These are phyloP conservation scores for Didymella keratinophila DNA, from an alignment of 2,329 filamentous ascomycete genomes.

Conservation along the genomic window DNA sequence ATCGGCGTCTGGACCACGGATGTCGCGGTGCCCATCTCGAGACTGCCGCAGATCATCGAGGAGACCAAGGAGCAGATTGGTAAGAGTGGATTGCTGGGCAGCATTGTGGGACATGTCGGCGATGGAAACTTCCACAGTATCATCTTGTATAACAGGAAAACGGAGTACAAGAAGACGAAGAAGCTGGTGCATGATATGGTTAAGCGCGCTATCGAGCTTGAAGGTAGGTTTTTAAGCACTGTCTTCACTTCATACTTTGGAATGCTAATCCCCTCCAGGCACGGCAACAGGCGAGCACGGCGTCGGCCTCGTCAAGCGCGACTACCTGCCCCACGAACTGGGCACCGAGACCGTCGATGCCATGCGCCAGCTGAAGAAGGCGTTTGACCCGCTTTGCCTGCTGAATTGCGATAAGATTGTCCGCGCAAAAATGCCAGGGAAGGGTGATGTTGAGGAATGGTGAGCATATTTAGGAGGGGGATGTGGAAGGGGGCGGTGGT, in stretches of 20 bases:
- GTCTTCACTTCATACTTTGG: too few species aligned
- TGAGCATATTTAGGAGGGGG: conserved; percentile 50
- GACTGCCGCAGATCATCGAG: conserved; percentile 77
- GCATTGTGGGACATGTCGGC: conserved; percentile 76
- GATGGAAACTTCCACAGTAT: conserved; percentile 79
- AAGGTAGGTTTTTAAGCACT: too few species aligned
- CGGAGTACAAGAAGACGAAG: conserved; percentile 71
- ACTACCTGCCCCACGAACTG: conserved; percentile 81
- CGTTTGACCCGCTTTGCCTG: conserved; percentile 76
- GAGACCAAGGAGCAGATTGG: conserved; percentile 74
- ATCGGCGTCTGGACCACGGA: conserved; percentile 79
- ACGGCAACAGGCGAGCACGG: conserved; percentile 88
- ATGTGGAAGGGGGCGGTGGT: too few species aligned
- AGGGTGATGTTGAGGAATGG: conserved; percentile 60
- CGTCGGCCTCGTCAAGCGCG: conserved; percentile 82
- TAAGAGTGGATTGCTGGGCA: conserved; percentile 67
- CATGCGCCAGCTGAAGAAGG: conserved; percentile 86
- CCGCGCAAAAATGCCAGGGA: conserved; percentile 59
- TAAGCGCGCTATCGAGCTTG: conserved; percentile 82
- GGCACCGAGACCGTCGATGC: conserved; percentile 77
- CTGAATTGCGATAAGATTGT: conserved; percentile 72
- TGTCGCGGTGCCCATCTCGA: conserved; percentile 78
- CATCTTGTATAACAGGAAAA: conserved; percentile 68
- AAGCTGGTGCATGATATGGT: conserved; percentile 83
- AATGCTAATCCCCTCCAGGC: conserved; percentile 40